Evolutionary conservation across 1,284 basidiomycete genomes (phyloP), one percentile per base, ranked within the genome.

Genomic region (Neonothopanus nambi): DNA sequence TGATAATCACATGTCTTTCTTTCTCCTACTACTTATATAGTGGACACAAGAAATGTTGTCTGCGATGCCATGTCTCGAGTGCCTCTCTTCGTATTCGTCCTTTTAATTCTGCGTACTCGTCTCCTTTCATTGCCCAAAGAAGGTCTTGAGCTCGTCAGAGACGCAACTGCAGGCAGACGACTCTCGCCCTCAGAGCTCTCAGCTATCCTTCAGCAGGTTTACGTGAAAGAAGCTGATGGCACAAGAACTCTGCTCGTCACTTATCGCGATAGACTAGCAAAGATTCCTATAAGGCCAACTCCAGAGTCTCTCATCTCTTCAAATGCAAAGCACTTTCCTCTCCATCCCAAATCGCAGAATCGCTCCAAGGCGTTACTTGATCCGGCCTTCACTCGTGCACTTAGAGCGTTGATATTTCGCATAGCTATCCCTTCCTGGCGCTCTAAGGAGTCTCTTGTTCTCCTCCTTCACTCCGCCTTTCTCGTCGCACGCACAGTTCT

Each of bases 401-500:
- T 96, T 3, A 69, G 79, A 9, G 83, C 92, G 1, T 84, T 96
- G 50, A 66, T 95, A 0, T 70, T 75, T 49, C 81, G 84, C 15
- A 83, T 96, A 57, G 85, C 88, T 6, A 82, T 96, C 48, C 91
- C 86, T 0, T 83, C 84, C 17, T 78, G 82, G 62, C 76, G 75
- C 9, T 86, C 88, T 3, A 90, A 89, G 61, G 94, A 98, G 65
- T 79, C 87, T 0, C 76, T 88, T 39, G 78, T 98, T 35, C 78
- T 98, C 15, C 65, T 84, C 3, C 70, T 90, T 0, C 95, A 98
- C 70, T 94, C 93, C 0, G 84, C 81, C 59, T 98, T 98, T 73
- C 81, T 98, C 47, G 81, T 98, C 1, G 72, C 93, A 38, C 76
- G 96, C 41, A 98, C 96, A 0, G 81, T 93, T 2, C 77, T 97